A percentile compares a stretch with the other conserved stretches of the same genome.
phyloP scores from a whole-genome alignment of 163 green algal species.

The Chlamydomonas reinhardtii region DNA sequence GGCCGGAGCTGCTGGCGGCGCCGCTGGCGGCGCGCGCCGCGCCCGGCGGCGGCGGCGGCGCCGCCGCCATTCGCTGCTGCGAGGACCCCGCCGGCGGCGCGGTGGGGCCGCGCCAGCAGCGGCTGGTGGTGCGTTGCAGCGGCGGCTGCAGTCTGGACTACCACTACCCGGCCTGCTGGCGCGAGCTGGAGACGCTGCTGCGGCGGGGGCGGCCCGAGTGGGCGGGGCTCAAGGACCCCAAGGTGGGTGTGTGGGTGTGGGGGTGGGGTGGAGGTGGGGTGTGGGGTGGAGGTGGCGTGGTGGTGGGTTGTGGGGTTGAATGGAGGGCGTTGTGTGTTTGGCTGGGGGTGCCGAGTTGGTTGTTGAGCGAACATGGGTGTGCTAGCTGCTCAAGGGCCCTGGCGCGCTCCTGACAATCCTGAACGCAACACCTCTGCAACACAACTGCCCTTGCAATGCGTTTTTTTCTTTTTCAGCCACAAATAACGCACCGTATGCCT shows the following conservation, averaged over 20 bases:
- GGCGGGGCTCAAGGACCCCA: conserved; percentile 5
- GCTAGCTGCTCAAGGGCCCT: no score
- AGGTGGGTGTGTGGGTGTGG: no score
- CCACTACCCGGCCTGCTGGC: conserved; percentile 35
- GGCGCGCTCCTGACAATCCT: no score
- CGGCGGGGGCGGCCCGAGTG: conserved; percentile 2
- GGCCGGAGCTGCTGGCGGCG: conserved; percentile 3
- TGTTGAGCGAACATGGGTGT: no score
- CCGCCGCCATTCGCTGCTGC: neutral
- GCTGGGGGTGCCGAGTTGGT: no score
- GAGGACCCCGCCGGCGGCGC: neutral
- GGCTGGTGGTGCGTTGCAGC: conserved; percentile 14
- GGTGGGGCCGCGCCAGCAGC: conserved; percentile 34
- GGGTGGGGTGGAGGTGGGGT: no score
- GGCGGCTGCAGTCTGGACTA: conserved; percentile 21
- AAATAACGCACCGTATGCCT: no score
- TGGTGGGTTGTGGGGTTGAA: neutral
- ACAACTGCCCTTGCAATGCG: no score
- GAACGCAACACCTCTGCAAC: no score
- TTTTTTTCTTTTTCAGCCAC: no score
- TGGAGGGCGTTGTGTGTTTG: no score
- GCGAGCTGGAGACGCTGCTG: conserved; percentile 18
- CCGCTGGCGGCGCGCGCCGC: neutral
- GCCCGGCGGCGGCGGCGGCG: neutral
- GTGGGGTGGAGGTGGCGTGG: neutral